Evolutionary conservation across 2,329 filamentous ascomycete genomes (phyloP).

Genomic region (Madurella fahalii): DNA sequence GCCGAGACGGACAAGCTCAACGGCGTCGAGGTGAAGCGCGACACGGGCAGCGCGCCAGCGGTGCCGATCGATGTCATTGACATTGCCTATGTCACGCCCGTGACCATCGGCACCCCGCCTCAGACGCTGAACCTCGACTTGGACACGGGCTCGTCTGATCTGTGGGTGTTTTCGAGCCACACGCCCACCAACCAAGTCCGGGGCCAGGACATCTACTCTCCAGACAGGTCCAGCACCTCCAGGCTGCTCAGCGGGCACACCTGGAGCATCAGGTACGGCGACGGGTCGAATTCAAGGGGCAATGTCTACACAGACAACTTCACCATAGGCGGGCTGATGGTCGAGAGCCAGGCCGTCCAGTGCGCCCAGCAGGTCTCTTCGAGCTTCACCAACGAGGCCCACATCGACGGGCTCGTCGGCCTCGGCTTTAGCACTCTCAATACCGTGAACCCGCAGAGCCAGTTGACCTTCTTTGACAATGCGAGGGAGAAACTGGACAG

Average conservation of each 20-base stretch:
- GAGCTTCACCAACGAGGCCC: constrained; percentile 37
- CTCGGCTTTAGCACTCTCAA: constrained; percentile 44
- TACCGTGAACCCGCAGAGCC: constrained; percentile 39
- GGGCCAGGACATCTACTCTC: constrained; percentile 41
- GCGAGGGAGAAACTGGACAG: constrained; percentile 29
- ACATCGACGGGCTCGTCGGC: constrained; percentile 44
- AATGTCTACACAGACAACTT: constrained; percentile 44
- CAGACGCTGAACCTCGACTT: constrained; percentile 28
- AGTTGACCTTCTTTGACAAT: constrained; percentile 42
- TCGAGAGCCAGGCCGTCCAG: constrained; percentile 42
- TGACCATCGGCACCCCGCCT: constrained; percentile 34
- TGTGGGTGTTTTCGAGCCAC: constrained; percentile 44
- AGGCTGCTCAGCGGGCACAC: constrained; percentile 34
- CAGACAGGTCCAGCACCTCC: constrained; percentile 37
- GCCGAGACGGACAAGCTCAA: constrained; percentile 22
- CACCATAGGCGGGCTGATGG: constrained; percentile 41
- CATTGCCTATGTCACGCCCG: constrained; percentile 36
- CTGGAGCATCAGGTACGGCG: constrained; percentile 44
- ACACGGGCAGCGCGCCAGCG: constrained; percentile 30
- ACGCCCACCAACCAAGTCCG: constrained; percentile 32
- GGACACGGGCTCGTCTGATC: constrained; percentile 29
- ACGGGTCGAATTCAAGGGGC: constrained; percentile 40
- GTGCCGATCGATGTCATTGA: constrained; percentile 30
- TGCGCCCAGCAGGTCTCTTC: constrained; percentile 40
- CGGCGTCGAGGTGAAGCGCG: constrained; percentile 7